Conservation (phyloP, 805 yeast genomes). For the Candida loeiensis region DNA sequence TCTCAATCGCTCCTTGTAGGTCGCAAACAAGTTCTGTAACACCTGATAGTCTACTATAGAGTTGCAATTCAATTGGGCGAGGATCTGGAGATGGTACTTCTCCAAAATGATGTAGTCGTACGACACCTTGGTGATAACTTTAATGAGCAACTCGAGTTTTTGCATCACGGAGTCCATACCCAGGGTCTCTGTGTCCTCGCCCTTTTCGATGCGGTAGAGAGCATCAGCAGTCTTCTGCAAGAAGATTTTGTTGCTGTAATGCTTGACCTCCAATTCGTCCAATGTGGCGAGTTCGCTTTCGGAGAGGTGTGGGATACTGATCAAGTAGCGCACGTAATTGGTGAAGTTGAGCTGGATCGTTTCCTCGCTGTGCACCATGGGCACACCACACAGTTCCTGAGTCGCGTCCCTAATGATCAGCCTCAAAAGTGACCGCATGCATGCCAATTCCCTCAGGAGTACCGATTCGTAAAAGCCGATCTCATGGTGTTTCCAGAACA, state of each 20-base stretch:
- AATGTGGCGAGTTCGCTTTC: constrained; percentile 14
- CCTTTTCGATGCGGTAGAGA: constrained; percentile 24
- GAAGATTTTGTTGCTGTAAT: constrained; percentile 26
- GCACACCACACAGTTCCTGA: constrained; percentile 1
- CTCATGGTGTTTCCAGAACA: constrained; percentile 15
- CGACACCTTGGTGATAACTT: constrained; percentile 31
- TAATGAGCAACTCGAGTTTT: constrained; percentile 18
- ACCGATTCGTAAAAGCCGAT: constrained; percentile 27
- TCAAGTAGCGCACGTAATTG: constrained; percentile 33
- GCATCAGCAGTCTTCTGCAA: constrained; percentile 26
- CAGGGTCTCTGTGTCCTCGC: constrained; percentile 23
- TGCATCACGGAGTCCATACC: constrained; percentile 19
- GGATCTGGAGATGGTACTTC: constrained; percentile 35
- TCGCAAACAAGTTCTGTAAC: constrained; percentile 21
- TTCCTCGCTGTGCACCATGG: constrained; percentile 27
- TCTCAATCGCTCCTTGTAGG: constrained; percentile 17
- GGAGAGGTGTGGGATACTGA: constrained; percentile 25
- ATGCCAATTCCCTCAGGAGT: constrained; percentile 28
- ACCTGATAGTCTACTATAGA: constrained; percentile 27
- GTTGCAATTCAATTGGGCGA: constrained; percentile 31
- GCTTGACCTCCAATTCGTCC: constrained; percentile 20
- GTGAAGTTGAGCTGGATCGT: constrained; percentile 36
- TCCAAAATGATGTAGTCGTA: constrained; percentile 39
- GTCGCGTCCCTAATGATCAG: constrained; percentile 18
- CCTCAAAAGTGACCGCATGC: constrained; percentile 26